Percentiles rank a stretch among this genome's conserved stretches.
phyloP scores from a whole-genome alignment of 768 basidiomycete genomes.

The Bullera alba region DNA sequence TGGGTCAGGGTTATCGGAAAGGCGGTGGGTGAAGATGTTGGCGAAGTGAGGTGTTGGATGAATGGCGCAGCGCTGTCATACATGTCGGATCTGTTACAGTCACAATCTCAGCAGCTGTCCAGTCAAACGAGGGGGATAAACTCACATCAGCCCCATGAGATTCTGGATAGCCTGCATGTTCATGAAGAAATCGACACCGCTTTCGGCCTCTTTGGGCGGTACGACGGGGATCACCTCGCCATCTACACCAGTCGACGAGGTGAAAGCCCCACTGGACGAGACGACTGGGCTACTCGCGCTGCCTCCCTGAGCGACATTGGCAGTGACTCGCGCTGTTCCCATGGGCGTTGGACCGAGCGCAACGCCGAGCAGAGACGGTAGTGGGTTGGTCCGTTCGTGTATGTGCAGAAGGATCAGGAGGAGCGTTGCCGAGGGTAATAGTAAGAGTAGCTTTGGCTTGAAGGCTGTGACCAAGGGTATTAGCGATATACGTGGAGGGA shows the following conservation, averaged over 20 bases:
- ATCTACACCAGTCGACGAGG: constrained; percentile 10
- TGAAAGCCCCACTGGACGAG: background rate
- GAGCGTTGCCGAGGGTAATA: constrained; percentile 11
- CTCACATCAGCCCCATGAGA: constrained; percentile 76
- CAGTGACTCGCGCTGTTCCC: background rate
- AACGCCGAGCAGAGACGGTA: background rate
- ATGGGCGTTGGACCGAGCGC: background rate
- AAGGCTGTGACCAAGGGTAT: background rate
- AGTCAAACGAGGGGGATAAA: constrained; percentile 3
- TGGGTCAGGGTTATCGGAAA: constrained; percentile 41
- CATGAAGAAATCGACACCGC: constrained; percentile 70
- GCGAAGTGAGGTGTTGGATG: constrained; percentile 7
- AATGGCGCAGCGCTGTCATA: constrained; percentile 26
- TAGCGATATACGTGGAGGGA: background rate
- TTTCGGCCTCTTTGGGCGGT: constrained; percentile 51
- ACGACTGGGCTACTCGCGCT: background rate
- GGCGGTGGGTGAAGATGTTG: constrained; percentile 12
- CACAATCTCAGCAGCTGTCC: background rate
- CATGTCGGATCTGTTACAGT: constrained; percentile 24
- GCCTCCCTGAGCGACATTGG: background rate
- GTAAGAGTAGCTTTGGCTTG: constrained; percentile 2
- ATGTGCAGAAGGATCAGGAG: background rate
- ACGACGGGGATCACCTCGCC: constrained; percentile 31
- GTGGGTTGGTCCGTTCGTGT: background rate
- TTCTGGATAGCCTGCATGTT: constrained; percentile 87